phyloP scores from a whole-genome alignment of 257 asterid species.

The Galeopsis tetrahit region DNA sequence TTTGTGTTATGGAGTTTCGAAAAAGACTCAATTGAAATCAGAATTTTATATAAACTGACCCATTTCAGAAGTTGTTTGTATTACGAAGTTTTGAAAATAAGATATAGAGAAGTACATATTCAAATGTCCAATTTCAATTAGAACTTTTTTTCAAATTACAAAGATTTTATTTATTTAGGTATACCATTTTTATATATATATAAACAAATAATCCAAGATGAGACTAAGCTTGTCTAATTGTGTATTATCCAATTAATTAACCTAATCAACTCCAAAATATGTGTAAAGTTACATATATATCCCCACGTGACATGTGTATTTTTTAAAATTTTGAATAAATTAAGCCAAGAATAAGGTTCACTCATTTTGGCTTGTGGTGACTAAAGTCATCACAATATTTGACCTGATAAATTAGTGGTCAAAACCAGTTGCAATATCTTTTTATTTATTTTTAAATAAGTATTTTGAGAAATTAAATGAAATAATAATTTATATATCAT shows the following conservation, averaged over 20 bases:
- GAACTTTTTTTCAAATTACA: no score
- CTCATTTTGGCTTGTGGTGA: slow-evolving; percentile 18
- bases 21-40: no score
- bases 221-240: slow-evolving; percentile 1
- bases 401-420: slow-evolving; percentile 35
- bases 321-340: neutral
- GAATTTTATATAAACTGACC: no score
- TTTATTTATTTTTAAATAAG: slow-evolving; percentile 31
- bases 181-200: no score
- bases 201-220: neutral
- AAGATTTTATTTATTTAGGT: no score
- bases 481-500: neutral
- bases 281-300: neutral
- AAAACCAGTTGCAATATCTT: slow-evolving; percentile 14
- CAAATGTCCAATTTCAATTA: no score
- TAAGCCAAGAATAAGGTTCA: slow-evolving; percentile 42
- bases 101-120: no score
- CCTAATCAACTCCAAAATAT: slow-evolving; percentile 15
- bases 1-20: no score
- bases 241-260: neutral
- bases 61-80: no score
- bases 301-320: neutral
- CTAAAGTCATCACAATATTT: slow-evolving; percentile 25
- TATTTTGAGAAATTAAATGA: neutral
- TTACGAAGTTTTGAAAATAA: no score